These are phyloP conservation scores for Aspergillus sergii DNA, from an alignment of 2,329 filamentous ascomycete genomes.

Conservation along the genomic window DNA sequence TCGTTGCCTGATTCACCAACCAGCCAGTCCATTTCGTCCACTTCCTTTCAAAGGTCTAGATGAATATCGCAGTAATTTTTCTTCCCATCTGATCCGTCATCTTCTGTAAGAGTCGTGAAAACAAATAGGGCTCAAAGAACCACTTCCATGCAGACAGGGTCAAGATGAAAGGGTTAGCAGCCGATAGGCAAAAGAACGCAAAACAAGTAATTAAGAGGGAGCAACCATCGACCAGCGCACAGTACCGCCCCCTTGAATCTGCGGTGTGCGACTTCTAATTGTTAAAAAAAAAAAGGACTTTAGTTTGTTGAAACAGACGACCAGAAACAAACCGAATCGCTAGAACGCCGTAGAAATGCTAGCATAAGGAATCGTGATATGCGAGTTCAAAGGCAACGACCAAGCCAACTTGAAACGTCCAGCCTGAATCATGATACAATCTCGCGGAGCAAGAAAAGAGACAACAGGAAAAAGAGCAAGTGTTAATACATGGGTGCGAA, in stretches of 20 bases:
- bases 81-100: slow-evolving; percentile 10
- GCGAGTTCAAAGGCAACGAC: slow-evolving; percentile 20
- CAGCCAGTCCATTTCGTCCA: slow-evolving; percentile 5
- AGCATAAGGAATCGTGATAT: slow-evolving; percentile 42
- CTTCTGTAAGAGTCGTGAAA: background rate
- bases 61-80: slow-evolving; percentile 7
- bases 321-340: slow-evolving; percentile 36
- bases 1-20: background rate
- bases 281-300: slow-evolving; percentile 27
- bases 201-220: slow-evolving; percentile 37
- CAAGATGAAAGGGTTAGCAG: slow-evolving; percentile 9
- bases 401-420: slow-evolving; percentile 15
- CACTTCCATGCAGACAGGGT: background rate
- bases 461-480: slow-evolving; percentile 15
- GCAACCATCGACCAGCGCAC: slow-evolving; percentile 47
- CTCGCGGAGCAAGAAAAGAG: slow-evolving; percentile 14
- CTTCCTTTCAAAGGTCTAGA: slow-evolving; percentile 6
- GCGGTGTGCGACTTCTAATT: slow-evolving; percentile 46
- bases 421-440: slow-evolving; percentile 21
- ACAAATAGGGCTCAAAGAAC: background rate
- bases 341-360: slow-evolving; percentile 50
- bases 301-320: slow-evolving; percentile 20
- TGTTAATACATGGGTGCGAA: slow-evolving; percentile 33
- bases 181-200: slow-evolving; percentile 25
- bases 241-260: slow-evolving; percentile 40